Percentiles rank a stretch among this genome's conserved stretches.
These are phyloP conservation scores for Neurospora sublineolata DNA, from an alignment of 495 filamentous ascomycete genomes.

Conservation along the genomic window DNA sequence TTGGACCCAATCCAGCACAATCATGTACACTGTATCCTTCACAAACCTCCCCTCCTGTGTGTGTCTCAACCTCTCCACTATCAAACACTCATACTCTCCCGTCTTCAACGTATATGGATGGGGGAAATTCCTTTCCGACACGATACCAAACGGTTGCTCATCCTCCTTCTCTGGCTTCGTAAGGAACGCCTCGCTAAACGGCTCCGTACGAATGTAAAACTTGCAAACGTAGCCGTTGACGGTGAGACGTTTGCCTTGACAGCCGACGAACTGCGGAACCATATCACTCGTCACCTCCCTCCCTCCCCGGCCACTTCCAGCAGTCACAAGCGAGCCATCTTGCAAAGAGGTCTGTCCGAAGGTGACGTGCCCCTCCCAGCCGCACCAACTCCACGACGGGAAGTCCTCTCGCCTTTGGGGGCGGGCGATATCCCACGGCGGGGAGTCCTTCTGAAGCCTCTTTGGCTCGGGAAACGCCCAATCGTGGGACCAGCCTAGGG, in stretches of 20 bases:
- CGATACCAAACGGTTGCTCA: background rate
- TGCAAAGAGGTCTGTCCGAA: background rate
- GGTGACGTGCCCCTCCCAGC: conserved; percentile 4
- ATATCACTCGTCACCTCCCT: conserved; percentile 1
- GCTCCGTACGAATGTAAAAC: conserved; percentile 7
- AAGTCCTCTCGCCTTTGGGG: conserved; percentile 3
- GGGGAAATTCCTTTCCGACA: conserved; percentile 11
- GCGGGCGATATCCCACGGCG: background rate
- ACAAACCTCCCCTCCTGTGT: background rate
- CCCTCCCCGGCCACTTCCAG: background rate
- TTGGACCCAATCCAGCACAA: conserved; percentile 3
- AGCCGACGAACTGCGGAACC: background rate
- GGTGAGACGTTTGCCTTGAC: background rate
- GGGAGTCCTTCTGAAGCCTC: background rate
- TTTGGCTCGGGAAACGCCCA: background rate
- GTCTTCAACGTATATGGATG: conserved; percentile 8
- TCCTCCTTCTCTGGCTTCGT: background rate
- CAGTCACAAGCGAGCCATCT: background rate
- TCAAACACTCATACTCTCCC: conserved; percentile 2
- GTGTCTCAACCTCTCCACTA: conserved; percentile 4
- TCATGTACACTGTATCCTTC: conserved; percentile 2
- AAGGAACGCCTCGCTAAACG: conserved; percentile 4
- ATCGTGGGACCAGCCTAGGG: conserved; percentile 7
- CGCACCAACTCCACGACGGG: conserved; percentile 10
- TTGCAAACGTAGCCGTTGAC: conserved; percentile 3